phyloP scores from a whole-genome alignment of 2,329 filamentous ascomycete species.

The Fusarium nygamai region DNA sequence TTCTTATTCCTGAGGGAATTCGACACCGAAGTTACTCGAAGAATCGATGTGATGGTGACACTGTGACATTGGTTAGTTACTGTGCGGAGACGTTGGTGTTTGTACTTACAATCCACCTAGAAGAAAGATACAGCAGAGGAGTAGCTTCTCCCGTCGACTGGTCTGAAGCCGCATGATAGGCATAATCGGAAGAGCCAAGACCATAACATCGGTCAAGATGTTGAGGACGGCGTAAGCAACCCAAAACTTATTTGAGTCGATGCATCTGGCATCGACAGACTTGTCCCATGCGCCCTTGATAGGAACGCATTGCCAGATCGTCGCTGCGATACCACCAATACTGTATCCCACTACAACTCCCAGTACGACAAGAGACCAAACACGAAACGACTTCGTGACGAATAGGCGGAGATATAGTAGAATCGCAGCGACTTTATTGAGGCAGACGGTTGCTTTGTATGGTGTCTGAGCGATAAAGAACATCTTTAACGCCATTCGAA shows the following conservation, averaged over 20 bases:
- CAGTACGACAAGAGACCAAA: not conserved
- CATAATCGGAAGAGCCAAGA: not conserved
- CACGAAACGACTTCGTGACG: not conserved
- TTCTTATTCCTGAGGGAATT: not conserved
- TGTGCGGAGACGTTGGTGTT: accelerated
- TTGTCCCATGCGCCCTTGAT: not conserved
- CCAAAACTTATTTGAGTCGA: constrained; percentile 3
- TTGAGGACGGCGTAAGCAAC: not conserved
- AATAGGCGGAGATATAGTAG: not conserved
- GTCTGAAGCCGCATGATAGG: not conserved
- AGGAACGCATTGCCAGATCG: not conserved
- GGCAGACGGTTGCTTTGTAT: not conserved
- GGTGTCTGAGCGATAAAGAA: not conserved
- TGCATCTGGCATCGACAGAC: not conserved
- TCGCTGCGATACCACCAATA: not conserved
- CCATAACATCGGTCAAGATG: not conserved
- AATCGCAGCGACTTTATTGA: not conserved
- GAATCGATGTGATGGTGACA: not conserved
- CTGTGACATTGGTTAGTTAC: not conserved
- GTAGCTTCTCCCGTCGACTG: not conserved
- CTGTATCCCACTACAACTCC: not conserved
- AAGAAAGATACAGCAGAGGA: not conserved
- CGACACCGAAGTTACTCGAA: not conserved
- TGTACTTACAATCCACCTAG: not conserved
- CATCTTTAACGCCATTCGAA: not conserved